phyloP scores from a whole-genome alignment of 106 monocot genomes.

The Posidonia australis region DNA sequence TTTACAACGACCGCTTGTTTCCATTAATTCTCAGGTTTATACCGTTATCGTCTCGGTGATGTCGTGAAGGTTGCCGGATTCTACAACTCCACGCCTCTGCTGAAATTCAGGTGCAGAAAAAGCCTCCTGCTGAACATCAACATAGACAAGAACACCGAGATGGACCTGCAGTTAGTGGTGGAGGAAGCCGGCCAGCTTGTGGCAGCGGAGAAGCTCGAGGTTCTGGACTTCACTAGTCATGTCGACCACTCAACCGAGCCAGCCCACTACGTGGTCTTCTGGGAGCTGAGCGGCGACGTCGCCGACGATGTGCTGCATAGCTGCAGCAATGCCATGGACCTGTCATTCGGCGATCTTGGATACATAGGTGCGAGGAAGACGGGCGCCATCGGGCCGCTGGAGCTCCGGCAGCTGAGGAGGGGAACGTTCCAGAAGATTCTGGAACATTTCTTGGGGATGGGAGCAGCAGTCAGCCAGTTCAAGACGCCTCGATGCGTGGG shows the following conservation, averaged over 20 bases:
- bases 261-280: slow-evolving; percentile 67
- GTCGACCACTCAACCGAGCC: slow-evolving; percentile 40
- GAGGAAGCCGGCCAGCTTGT: slow-evolving; percentile 39
- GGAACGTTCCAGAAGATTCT: slow-evolving; percentile 12
- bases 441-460: slow-evolving; percentile 4
- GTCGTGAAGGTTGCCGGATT: slow-evolving; percentile 28
- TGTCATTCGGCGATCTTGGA: slow-evolving; percentile 9
- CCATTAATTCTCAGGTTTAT: slow-evolving; percentile 23
- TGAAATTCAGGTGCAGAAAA: slow-evolving; percentile 33
- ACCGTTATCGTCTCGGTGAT: slow-evolving; percentile 29
- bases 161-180: slow-evolving; percentile 53
- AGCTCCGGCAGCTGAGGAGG: slow-evolving; percentile 6
- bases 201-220: slow-evolving; percentile 37
- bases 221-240: slow-evolving; percentile 60
- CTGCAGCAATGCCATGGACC: slow-evolving; percentile 22
- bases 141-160: slow-evolving; percentile 88
- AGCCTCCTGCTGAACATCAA: slow-evolving; percentile 48
- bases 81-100: slow-evolving; percentile 15
- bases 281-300: slow-evolving; percentile 46
- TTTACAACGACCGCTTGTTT: too few relatives aligned
- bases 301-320: slow-evolving; percentile 30
- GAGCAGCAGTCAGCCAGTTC: slow-evolving; percentile 14
- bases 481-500: slow-evolving; percentile 13
- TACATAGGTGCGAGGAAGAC: slow-evolving; percentile 9
- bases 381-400: not conserved